These are phyloP conservation scores for Madurella mycetomatis DNA, from an alignment of 2,329 filamentous ascomycete genomes.

Conservation along the genomic window DNA sequence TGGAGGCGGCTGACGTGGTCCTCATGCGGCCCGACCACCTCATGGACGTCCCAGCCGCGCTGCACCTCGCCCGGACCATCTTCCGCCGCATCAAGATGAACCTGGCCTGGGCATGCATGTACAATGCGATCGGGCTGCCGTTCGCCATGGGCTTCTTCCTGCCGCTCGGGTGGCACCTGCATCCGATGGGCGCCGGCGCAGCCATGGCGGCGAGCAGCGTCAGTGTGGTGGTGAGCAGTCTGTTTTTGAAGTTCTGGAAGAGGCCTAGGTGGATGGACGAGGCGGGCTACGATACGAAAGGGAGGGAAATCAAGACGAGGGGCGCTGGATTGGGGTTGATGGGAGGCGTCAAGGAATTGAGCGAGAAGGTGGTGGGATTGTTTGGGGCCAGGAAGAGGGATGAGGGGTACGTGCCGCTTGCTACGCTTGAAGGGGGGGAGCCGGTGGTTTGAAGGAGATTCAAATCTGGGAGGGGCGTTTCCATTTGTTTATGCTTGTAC, in stretches of 20 bases:
- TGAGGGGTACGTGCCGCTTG: constrained; percentile 57
- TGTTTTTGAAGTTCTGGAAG: constrained; percentile 83
- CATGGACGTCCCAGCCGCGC: constrained; percentile 83
- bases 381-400: constrained; percentile 35
- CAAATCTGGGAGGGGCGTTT: background rate
- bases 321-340: constrained; percentile 39
- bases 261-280: constrained; percentile 84
- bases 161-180: constrained; percentile 79
- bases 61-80: constrained; percentile 77
- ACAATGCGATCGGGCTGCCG: constrained; percentile 86
- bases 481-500: background rate
- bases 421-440: constrained; percentile 42
- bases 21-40: constrained; percentile 91
- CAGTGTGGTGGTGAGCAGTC: constrained; percentile 77
- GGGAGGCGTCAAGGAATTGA: constrained; percentile 39
- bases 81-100: constrained; percentile 94
- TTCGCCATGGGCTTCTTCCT: constrained; percentile 97
- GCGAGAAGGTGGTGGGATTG: constrained; percentile 32
- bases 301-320: constrained; percentile 42
- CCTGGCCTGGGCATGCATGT: constrained; percentile 84
- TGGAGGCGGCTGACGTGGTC: constrained; percentile 94
- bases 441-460: constrained; percentile 10
- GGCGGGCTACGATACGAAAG: constrained; percentile 53
- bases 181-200: constrained; percentile 89
- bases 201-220: constrained; percentile 92